Evolutionary conservation across 495 filamentous ascomycete genomes (phyloP).

Genomic region (Penicillium nucicola): DNA sequence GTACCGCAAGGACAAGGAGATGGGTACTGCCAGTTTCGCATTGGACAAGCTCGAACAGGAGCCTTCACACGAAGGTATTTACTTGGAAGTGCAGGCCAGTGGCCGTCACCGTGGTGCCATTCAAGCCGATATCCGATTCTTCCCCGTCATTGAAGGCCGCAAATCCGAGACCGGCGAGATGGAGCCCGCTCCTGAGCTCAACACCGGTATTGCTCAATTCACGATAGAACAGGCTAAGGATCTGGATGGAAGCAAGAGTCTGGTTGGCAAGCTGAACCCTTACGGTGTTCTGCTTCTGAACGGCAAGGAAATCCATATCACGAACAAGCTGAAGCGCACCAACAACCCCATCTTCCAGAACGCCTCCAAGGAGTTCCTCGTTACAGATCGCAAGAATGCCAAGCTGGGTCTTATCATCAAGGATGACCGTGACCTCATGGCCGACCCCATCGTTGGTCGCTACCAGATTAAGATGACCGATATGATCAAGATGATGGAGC

Average conservation of each 20-base stretch:
- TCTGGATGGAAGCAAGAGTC: conserved; percentile 82
- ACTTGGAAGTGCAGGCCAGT: conserved; percentile 78
- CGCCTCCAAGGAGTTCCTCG: conserved; percentile 84
- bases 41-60: conserved; percentile 75
- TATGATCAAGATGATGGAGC: conserved; percentile 84
- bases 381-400: conserved; percentile 87
- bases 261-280: conserved; percentile 85
- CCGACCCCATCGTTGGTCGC: conserved; percentile 82
- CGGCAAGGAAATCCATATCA: conserved; percentile 78
- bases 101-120: conserved; percentile 80
- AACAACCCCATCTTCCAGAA: conserved; percentile 95
- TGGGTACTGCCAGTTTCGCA: conserved; percentile 79
- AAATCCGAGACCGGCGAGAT: conserved; percentile 71
- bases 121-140: conserved; percentile 84
- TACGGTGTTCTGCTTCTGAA: conserved; percentile 88
- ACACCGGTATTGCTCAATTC: conserved; percentile 89
- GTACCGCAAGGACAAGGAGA: conserved; percentile 90
- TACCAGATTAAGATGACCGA: conserved; percentile 95
- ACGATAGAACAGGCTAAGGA: conserved; percentile 96
- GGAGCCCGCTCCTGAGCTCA: conserved; percentile 80
- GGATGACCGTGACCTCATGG: conserved; percentile 80
- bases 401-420: conserved; percentile 90
- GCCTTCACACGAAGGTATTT: conserved; percentile 77
- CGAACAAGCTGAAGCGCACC: conserved; percentile 88
- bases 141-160: conserved; percentile 77